phyloP scores from a whole-genome alignment of 1,284 basidiomycete genomes.

The Cryptococcus wingfieldii region DNA sequence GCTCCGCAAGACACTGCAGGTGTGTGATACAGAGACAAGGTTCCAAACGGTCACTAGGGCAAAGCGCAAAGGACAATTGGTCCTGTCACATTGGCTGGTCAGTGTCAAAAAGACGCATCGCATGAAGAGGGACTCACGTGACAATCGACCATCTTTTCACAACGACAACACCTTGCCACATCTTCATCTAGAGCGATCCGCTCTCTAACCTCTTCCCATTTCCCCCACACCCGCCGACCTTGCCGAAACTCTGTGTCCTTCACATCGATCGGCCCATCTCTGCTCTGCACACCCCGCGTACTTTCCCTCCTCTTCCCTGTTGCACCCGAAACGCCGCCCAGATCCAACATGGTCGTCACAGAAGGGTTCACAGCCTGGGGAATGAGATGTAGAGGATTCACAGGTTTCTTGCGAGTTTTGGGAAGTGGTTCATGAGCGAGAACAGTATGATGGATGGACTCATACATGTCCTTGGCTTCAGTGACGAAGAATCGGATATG shows the following conservation, averaged over 20 bases:
- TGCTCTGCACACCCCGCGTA: constrained; percentile 46
- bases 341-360: constrained; percentile 56
- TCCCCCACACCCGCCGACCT: constrained; percentile 19
- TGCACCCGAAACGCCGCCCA: constrained; percentile 69
- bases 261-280: constrained; percentile 56
- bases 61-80: constrained; percentile 56
- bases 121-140: constrained; percentile 51
- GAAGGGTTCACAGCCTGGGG: constrained; percentile 52
- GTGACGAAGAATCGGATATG: constrained; percentile 64
- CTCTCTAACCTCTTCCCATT: constrained; percentile 16
- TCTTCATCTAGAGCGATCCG: background rate
- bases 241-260: constrained; percentile 57
- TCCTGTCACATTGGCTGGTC: constrained; percentile 50
- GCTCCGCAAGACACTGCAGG: constrained; percentile 61
- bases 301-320: constrained; percentile 54
- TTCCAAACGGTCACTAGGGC: constrained; percentile 48
- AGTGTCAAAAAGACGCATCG: background rate
- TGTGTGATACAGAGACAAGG: constrained; percentile 56
- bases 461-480: constrained; percentile 46
- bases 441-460: background rate
- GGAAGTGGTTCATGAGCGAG: background rate
- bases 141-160: constrained; percentile 44
- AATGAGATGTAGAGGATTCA: background rate
- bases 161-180: constrained; percentile 48
- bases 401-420: background rate